Evolutionary conservation across 179 eudicot species (phyloP).

Genomic region (Gypsophila paniculata): DNA sequence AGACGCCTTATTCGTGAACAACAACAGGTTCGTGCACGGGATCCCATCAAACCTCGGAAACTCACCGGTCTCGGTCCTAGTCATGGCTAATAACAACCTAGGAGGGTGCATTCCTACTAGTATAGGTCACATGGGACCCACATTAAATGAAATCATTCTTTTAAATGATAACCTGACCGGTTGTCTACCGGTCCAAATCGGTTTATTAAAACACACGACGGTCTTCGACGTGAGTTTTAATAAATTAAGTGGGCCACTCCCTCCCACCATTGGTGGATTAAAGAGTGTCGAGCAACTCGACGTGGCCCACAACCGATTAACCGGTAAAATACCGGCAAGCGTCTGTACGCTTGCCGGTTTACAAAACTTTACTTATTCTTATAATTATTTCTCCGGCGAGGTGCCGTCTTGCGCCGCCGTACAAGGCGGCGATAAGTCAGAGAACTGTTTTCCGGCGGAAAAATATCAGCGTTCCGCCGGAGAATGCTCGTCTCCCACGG

Average conservation of each 20-base stretch:
- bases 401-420: conserved; percentile 28
- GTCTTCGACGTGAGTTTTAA: conserved; percentile 43
- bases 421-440: background rate
- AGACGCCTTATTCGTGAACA: conserved; percentile 39
- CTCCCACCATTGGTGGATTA: conserved; percentile 24
- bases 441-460: conserved; percentile 29
- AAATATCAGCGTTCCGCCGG: conserved; percentile 14
- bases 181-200: conserved; percentile 37
- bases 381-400: conserved; percentile 33
- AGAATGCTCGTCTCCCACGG: conserved; percentile 27
- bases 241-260: conserved; percentile 28
- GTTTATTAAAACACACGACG: conserved; percentile 27
- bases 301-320: conserved; percentile 35
- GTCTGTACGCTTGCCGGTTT: conserved; percentile 28
- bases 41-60: conserved; percentile 39
- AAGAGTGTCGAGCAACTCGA: conserved; percentile 33
- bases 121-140: conserved; percentile 36
- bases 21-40: conserved; percentile 34
- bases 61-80: conserved; percentile 44
- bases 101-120: conserved; percentile 43
- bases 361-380: conserved; percentile 37
- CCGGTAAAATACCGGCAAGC: conserved; percentile 28
- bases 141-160: conserved; percentile 32
- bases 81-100: conserved; percentile 37
- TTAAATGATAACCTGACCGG: conserved; percentile 33